Evolutionary conservation across 164 flowering plant species (phyloP), one percentile per base, ranked within the genome.

Genomic region (Piper betle): DNA sequence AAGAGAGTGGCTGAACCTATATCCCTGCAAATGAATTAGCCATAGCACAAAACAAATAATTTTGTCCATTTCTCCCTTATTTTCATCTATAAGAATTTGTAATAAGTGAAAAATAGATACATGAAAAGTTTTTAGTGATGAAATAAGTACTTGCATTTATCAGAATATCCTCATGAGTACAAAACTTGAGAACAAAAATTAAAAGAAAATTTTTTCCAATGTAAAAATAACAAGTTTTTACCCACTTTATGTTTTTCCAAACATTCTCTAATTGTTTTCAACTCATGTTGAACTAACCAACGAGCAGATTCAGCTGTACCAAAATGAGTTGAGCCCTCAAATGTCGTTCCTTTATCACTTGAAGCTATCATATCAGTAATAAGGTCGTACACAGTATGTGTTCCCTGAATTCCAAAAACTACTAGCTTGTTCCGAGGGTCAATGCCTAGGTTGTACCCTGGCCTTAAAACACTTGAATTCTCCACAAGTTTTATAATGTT

Each of bases 271-370:
- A 93, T 77, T 63, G 86, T 84, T 64, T 66, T 82, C 58, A 90
- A 68, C 71, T 90, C 99, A 78, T 90, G 84, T 58, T 20, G 62
- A 55, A 88, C 81, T 81, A 90, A 88, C 97, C 96, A 93, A 10
- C 88, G 87, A 73, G 97, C 97, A 66, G 96, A 91, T 80, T 93
- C 96, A 60, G 91, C 82, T 2, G 85, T 88, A 57, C 99, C 97
- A 78, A 93, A 93, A 74, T 90, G 99, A 11, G 92, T 81, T 54
- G 95, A 84, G 70, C 96, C 97, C 72, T 90, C 96, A 73, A 79
- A 78, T 59, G 88, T 82, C 62, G 88, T 74, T 67, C 82, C 96
- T 71, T 69, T 78, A 64, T 82, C 79, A 62, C 96, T 82, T 54
- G 92, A 79, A 69, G 95, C 72, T 57, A 84, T 83, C 72, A 93